Percentiles rank a stretch among this genome's conserved stretches.
Conservation (phyloP, 225 moss, liverwort and hornwort genomes). For the Polytrichum commune region DNA sequence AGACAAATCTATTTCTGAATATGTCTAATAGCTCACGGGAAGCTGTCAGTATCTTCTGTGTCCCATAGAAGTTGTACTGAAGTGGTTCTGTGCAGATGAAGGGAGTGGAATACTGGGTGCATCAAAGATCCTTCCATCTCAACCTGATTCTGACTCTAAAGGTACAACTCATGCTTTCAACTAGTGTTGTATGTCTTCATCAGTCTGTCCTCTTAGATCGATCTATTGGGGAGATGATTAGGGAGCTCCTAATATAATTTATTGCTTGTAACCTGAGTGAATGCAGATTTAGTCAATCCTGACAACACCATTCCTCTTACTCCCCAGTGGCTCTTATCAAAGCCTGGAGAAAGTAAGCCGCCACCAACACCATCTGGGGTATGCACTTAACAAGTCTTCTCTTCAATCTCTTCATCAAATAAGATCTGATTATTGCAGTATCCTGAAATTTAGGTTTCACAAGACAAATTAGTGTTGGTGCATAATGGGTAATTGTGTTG, state of each 20-base stretch:
- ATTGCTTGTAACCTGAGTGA: not conserved
- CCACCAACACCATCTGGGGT: slow-evolving; percentile 29
- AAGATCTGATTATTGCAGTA: no score
- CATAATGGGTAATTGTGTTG: no score
- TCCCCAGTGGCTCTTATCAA: slow-evolving; percentile 66
- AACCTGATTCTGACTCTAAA: slow-evolving; percentile 46
- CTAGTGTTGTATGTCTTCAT: not conserved
- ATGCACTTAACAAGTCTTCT: slow-evolving; percentile 14
- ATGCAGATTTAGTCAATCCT: slow-evolving; percentile 38
- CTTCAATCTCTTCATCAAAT: no score
- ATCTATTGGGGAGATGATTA: not conserved
- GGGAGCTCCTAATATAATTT: not conserved
- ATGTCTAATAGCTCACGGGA: no score
- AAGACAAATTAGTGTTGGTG: no score
- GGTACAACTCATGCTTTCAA: slow-evolving; percentile 12
- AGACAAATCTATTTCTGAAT: no score
- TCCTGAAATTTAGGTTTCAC: no score
- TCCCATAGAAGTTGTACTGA: not conserved
- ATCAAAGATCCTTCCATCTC: slow-evolving; percentile 38
- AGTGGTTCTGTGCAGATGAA: slow-evolving; percentile 35
- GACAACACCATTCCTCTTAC: slow-evolving; percentile 59
- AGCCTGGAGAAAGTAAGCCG: slow-evolving; percentile 50
- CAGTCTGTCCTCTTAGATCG: not conserved
- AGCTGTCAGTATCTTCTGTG: no score
- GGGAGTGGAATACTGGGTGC: slow-evolving; percentile 44